Conservation (phyloP, 805 yeast genomes). For the Saturnispora mendoncae region DNA sequence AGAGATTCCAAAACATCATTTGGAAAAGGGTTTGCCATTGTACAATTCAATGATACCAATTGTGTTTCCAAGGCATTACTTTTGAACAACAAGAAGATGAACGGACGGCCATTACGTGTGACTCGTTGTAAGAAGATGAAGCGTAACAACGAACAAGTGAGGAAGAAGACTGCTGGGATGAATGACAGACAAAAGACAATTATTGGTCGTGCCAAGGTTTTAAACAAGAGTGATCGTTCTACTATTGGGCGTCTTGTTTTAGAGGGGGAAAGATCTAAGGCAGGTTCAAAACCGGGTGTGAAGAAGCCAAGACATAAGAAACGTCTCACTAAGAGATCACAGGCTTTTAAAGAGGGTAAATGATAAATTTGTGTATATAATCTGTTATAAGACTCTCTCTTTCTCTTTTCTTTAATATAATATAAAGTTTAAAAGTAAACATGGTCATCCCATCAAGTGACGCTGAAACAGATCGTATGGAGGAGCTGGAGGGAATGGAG, state of each 20-base stretch:
- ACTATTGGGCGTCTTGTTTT: constrained; percentile 49
- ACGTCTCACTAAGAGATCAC: constrained; percentile 43
- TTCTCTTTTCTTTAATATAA: background rate
- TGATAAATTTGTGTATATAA: background rate
- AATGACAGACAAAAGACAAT: constrained; percentile 64
- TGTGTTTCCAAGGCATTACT: constrained; percentile 76
- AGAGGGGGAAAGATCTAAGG: constrained; percentile 75
- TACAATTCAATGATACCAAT: constrained; percentile 70
- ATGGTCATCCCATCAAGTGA: constrained; percentile 44
- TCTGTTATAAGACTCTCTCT: too few species aligned
- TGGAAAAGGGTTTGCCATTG: constrained; percentile 96
- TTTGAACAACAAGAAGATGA: constrained; percentile 58
- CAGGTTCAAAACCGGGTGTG: constrained; percentile 48
- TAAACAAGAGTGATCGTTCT: constrained; percentile 75
- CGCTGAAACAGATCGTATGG: constrained; percentile 89
- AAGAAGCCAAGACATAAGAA: constrained; percentile 51
- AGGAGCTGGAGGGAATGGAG: constrained; percentile 41
- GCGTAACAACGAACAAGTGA: constrained; percentile 20
- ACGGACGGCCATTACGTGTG: constrained; percentile 62
- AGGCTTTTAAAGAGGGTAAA: constrained; percentile 21
- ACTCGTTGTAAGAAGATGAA: constrained; percentile 49
- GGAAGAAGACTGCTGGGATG: constrained; percentile 26
- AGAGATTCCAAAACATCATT: constrained; percentile 90
- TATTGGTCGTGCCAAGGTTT: constrained; percentile 69
- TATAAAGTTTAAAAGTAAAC: background rate